Evolutionary conservation across 208 protist species (phyloP), one percentile per base, ranked within the genome.

Genomic region (Wallacemonas sp.): DNA sequence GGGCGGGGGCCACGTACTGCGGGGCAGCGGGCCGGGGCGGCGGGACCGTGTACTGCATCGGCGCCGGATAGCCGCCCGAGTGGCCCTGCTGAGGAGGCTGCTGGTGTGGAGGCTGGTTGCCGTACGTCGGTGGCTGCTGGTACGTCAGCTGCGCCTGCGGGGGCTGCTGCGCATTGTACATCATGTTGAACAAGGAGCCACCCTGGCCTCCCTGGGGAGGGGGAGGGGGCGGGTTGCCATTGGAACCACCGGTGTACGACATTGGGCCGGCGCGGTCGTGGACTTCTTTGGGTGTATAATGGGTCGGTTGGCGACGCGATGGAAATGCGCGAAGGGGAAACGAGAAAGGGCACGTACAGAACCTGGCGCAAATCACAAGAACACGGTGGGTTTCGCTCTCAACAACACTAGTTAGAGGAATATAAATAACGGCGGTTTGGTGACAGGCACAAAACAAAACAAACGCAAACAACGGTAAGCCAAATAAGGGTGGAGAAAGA

Each of bases 171-270:
- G 70, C 75, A 65, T 67, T 73, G 63, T 92, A 92, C 85, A 95
- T 89, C 63, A 89, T 81, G 46, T 91, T 79, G 68, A 92, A 96
- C 38, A 96, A 64, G 11, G 87, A 91, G 25, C 79, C 78, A 22
- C 79, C 72, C 26, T 55, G 48, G 18, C 46, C 63, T 3, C 64
- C 61, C 12, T 28, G 38, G n/a, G n/a, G 20, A 64, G 72, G 69
- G 12, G 61, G 57, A 2, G 28, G 41, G 7, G n/a, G 36, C 10
- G 36, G n/a, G n/a, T n/a, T 42, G 22, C 33, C 25, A 36, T 23
- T n/a, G 4, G 3, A 23, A 31, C 7, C 23, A 18, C 23, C 38
- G 26, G 42, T 8, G 28, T 28, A 65, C 25, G 59, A 65, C 59
- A 65, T 65, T 0, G 23, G 16, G n/a, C n/a, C n/a, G n/a, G n/a